Evolutionary conservation across 192 early-diverging fungal genomes (phyloP).

Genomic region (Gigaspora rosea): DNA sequence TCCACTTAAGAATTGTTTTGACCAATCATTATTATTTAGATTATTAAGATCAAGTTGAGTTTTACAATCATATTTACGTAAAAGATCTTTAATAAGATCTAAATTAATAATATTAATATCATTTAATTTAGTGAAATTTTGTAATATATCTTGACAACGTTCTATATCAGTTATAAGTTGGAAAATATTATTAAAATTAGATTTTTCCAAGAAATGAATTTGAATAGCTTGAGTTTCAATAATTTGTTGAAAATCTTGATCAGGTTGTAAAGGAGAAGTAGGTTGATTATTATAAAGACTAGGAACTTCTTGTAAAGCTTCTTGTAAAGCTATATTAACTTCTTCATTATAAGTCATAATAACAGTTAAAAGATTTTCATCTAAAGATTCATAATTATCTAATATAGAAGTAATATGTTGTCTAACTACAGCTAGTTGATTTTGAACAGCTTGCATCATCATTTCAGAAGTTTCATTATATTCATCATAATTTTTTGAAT

Average conservation of each 20-base stretch:
- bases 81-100: neutral
- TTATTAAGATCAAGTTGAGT: neutral
- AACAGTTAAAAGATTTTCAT: slow-evolving; percentile 11
- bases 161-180: slow-evolving; percentile 7
- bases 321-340: slow-evolving; percentile 23
- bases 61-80: slow-evolving; percentile 8
- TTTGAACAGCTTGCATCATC: slow-evolving; percentile 6
- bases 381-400: neutral
- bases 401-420: slow-evolving; percentile 7
- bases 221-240: slow-evolving; percentile 14
- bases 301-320: slow-evolving; percentile 12
- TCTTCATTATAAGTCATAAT: slow-evolving; percentile 27
- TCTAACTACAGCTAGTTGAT: neutral
- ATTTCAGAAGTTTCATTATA: neutral
- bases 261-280: neutral
- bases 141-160: neutral
- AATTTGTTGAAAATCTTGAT: slow-evolving; percentile 1
- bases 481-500: neutral
- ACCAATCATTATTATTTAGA: neutral
- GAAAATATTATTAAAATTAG: slow-evolving; percentile 16
- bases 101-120: neutral
- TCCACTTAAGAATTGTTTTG: neutral
- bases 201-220: slow-evolving; percentile 6
- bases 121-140: neutral
- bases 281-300: slow-evolving; percentile 3